A percentile compares a stretch with the other conserved stretches of the same genome.
Conservation (phyloP, 345 rosid species). For the Moricandia arvensis region DNA sequence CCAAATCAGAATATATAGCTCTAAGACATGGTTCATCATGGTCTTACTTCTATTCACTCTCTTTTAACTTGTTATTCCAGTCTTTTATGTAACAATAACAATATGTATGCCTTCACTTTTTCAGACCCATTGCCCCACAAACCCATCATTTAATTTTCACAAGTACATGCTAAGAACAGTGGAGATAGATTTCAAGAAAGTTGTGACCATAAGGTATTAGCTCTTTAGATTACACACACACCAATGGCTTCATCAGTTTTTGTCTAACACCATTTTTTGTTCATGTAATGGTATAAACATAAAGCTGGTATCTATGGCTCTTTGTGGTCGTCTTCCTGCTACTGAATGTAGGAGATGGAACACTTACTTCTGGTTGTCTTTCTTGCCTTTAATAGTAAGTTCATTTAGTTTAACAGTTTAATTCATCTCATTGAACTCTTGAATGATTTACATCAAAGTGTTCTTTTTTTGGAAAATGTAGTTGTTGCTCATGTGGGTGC, state of each 20-base stretch:
- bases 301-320: slow-evolving; percentile 88
- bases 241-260: background rate
- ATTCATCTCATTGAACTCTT: background rate
- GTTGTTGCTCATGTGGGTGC: slow-evolving; percentile 80
- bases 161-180: slow-evolving; percentile 64
- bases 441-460: background rate
- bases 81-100: background rate
- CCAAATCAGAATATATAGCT: slow-evolving; percentile 68
- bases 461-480: slow-evolving; percentile 20
- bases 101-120: background rate
- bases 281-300: background rate
- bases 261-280: slow-evolving; percentile 12
- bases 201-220: slow-evolving; percentile 70
- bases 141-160: slow-evolving; percentile 54
- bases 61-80: background rate
- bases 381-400: slow-evolving; percentile 81
- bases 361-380: slow-evolving; percentile 77
- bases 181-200: slow-evolving; percentile 60
- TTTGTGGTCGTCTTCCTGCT: slow-evolving; percentile 76
- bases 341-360: slow-evolving; percentile 82
- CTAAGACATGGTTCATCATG: slow-evolving; percentile 68
- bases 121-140: slow-evolving; percentile 49
- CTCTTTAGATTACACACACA: background rate
- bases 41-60: slow-evolving; percentile 41
- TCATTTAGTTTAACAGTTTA: background rate